Evolutionary conservation across 2,329 filamentous ascomycete species (phyloP).

Genomic region (Ascochyta viciae-villosae): DNA sequence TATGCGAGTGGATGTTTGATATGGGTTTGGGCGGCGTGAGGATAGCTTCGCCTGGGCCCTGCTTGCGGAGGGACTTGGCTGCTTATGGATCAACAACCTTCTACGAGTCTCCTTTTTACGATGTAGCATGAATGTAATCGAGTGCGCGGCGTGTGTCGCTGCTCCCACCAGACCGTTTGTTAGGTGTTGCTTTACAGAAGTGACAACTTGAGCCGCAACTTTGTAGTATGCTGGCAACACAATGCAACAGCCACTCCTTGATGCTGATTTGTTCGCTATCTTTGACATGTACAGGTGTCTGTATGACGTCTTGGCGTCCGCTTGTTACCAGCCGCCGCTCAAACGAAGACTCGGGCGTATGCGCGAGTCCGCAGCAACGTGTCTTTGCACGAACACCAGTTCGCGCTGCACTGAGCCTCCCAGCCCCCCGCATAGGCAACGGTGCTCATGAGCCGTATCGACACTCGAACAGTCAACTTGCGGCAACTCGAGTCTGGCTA

Average conservation of each 20-base stretch:
- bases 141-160: slow-evolving; percentile 4
- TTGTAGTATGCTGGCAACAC: background rate
- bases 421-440: slow-evolving; percentile 12
- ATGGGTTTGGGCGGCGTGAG: slow-evolving; percentile 28
- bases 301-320: slow-evolving; percentile 17
- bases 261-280: background rate
- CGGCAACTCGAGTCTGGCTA: slow-evolving; percentile 33
- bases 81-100: slow-evolving; percentile 22
- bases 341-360: slow-evolving; percentile 10
- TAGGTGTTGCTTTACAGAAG: background rate
- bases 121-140: slow-evolving; percentile 27
- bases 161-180: background rate
- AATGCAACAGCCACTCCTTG: background rate
- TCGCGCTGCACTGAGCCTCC: slow-evolving; percentile 21
- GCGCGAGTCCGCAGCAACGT: slow-evolving; percentile 19
- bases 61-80: slow-evolving; percentile 30
- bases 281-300: background rate
- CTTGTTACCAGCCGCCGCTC: slow-evolving; percentile 11
- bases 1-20: slow-evolving; percentile 17
- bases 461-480: slow-evolving; percentile 26
- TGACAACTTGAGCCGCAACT: background rate
- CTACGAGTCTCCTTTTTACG: slow-evolving; percentile 28
- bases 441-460: slow-evolving; percentile 9
- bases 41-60: slow-evolving; percentile 24
- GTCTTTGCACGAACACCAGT: slow-evolving; percentile 27